Conservation (phyloP, 768 basidiomycete genomes). For the Russula foetens region DNA sequence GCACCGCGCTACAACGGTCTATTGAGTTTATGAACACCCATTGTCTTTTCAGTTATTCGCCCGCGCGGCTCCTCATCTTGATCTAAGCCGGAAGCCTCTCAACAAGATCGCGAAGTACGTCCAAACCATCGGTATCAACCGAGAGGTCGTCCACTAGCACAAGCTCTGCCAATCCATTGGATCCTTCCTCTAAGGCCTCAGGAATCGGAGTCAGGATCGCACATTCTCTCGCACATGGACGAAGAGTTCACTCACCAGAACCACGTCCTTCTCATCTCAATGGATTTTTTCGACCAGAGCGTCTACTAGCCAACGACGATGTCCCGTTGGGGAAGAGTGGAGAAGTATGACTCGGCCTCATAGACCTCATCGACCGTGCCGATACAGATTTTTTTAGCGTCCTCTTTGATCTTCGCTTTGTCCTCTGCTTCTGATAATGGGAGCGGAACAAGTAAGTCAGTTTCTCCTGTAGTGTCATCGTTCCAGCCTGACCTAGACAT, state of each 20-base stretch:
- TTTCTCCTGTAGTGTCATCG: slow-evolving; percentile 35
- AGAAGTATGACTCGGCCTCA: slow-evolving; percentile 85
- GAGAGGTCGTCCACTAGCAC: slow-evolving; percentile 82
- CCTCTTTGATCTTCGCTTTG: slow-evolving; percentile 69
- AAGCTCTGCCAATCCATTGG: slow-evolving; percentile 58
- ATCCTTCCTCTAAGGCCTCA: slow-evolving; percentile 66
- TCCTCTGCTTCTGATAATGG: slow-evolving; percentile 62
- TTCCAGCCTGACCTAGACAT: slow-evolving; percentile 43
- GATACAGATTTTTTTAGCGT: slow-evolving; percentile 80
- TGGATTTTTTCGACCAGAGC: slow-evolving; percentile 68
- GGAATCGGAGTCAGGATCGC: slow-evolving; percentile 48
- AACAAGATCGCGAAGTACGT: slow-evolving; percentile 67
- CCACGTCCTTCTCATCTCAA: slow-evolving; percentile 72
- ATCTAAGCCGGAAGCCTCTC: slow-evolving; percentile 53
- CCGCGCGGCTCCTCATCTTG: slow-evolving; percentile 47
- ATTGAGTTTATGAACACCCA: slow-evolving; percentile 53
- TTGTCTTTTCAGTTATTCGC: slow-evolving; percentile 53
- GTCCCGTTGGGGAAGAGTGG: slow-evolving; percentile 54
- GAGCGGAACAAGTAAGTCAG: slow-evolving; percentile 19
- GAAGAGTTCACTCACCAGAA: slow-evolving; percentile 73
- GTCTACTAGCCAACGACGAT: slow-evolving; percentile 62
- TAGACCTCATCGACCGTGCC: slow-evolving; percentile 83
- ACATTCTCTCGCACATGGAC: slow-evolving; percentile 49
- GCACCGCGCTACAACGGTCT: slow-evolving; percentile 9
- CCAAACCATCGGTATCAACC: slow-evolving; percentile 83